Evolutionary conservation across 2,329 filamentous ascomycete genomes (phyloP), one percentile per base, ranked within the genome.

Genomic region (Helicocarpus griseus): DNA sequence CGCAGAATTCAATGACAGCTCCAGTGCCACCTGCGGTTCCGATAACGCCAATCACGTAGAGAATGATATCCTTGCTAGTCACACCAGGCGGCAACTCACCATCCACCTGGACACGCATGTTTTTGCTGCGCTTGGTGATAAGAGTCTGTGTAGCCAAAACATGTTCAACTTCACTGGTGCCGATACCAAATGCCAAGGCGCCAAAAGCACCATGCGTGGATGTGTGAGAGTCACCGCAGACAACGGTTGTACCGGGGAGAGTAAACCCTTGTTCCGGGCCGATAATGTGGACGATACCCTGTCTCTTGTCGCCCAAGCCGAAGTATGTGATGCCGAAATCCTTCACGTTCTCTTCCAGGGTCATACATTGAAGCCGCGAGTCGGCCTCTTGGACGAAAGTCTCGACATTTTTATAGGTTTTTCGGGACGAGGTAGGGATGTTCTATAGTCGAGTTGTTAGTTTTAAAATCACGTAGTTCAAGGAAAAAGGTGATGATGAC

Each of bases 261-360:
- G 93, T 98, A 77, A 98, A 98, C 60, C 93, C 93, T 72, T 98
- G 93, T 77, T 98, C 93, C 38, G 93, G 93, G 33, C 93, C 93
- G 62, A 98, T 97, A 63, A 98, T 88, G 73, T 98, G 93, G 53
- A 97, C 93, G 63, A 98, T 98, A 59, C 93, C 93, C 73, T 98
- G 93, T 58, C 93, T 85, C 79, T 93, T 94, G 73, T 97, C 91
- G 60, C 86, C 87, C 57, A 98, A 83, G 56, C 93, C 93, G 67
- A 98, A 98, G 74, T 96, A 97, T 69, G 90, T 96, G 65, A 98
- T 79, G 64, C 88, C 89, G 67, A 96, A 97, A 58, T 91, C 87
- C 74, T 91, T 93, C 63, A 98, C 91, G 63, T 98, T 98, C 63
- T 96, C 85, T 75, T 98, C 93, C 56, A 98, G 83, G 38, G 93